Percentiles rank a stretch among this genome's conserved stretches.
Conservation (phyloP, 805 yeast species). For the Pichia scutulata region DNA sequence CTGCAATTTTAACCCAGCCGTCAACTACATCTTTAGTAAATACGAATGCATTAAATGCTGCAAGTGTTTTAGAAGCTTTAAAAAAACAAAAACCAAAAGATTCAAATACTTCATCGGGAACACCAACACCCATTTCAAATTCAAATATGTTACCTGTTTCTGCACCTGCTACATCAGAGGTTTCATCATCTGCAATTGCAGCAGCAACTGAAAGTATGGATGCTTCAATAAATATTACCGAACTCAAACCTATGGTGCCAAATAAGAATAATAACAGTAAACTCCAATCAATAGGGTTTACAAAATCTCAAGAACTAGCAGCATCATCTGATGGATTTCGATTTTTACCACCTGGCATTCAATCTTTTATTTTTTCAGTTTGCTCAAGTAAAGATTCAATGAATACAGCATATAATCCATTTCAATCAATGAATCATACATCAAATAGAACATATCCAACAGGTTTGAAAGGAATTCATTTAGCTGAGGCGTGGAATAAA, state of each 20-base stretch:
- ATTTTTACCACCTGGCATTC: slow-evolving; percentile 30
- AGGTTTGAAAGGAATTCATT: slow-evolving; percentile 28
- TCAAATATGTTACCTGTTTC: slow-evolving; percentile 1
- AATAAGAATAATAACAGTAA: background rate
- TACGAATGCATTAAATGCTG: slow-evolving; percentile 29
- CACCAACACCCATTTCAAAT: background rate
- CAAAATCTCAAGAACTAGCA: background rate
- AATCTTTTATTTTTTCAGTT: slow-evolving; percentile 25
- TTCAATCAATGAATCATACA: slow-evolving; percentile 15
- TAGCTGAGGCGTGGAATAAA: slow-evolving; percentile 27
- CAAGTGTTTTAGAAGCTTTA: slow-evolving; percentile 31
- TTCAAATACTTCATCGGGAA: slow-evolving; percentile 1
- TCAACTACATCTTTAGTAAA: slow-evolving; percentile 13
- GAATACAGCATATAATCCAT: slow-evolving; percentile 12
- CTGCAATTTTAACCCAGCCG: background rate
- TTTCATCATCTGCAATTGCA: background rate
- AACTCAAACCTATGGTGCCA: background rate
- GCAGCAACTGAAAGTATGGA: background rate
- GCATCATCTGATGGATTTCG: slow-evolving; percentile 16
- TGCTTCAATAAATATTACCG: background rate
- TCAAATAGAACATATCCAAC: slow-evolving; percentile 25
- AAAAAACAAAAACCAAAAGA: slow-evolving; percentile 29
- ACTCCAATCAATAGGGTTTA: background rate
- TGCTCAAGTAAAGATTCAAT: slow-evolving; percentile 18
- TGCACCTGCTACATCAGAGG: background rate